A percentile compares a stretch with the other conserved stretches of the same genome.
phyloP scores from a whole-genome alignment of 1,284 basidiomycete genomes.

The Apiotrichum gamsii region DNA sequence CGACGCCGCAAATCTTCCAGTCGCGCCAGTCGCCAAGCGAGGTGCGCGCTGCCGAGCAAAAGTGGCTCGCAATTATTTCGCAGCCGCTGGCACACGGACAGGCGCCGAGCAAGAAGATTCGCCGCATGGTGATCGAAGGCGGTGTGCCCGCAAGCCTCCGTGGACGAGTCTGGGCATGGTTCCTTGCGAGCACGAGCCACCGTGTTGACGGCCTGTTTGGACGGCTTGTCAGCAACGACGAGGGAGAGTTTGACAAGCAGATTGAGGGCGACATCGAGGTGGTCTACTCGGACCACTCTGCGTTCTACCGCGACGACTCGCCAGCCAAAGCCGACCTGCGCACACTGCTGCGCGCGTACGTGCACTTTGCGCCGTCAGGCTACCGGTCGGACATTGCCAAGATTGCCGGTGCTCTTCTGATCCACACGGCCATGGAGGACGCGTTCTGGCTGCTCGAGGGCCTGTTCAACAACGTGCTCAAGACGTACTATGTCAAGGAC shows the following conservation, averaged over 20 bases:
- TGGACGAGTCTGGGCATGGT: conserved; percentile 72
- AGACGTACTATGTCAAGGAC: conserved; percentile 68
- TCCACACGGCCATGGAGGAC: conserved; percentile 81
- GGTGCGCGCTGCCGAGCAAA: conserved; percentile 38
- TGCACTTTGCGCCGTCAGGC: conserved; percentile 55
- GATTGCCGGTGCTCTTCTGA: conserved; percentile 69
- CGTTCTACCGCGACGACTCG: conserved; percentile 29
- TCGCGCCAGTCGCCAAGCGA: conserved; percentile 27
- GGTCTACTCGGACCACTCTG: conserved; percentile 40
- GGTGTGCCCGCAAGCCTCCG: conserved; percentile 76
- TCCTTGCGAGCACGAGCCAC: conserved; percentile 66
- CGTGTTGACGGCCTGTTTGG: conserved; percentile 64
- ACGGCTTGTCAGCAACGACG: conserved; percentile 58
- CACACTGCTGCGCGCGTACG: conserved; percentile 39
- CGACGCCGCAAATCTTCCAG: conserved; percentile 37
- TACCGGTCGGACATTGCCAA: conserved; percentile 62
- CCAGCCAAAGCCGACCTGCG: conserved; percentile 40
- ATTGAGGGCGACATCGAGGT: conserved; percentile 59
- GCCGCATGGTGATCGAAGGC: conserved; percentile 66
- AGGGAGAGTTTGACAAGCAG: conserved; percentile 53
- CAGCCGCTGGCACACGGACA: conserved; percentile 59
- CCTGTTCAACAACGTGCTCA: conserved; percentile 63
- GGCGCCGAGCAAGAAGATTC: conserved; percentile 75
- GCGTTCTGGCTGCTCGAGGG: conserved; percentile 74
- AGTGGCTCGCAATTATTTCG: conserved; percentile 57